Percentiles rank a stretch among this genome's conserved stretches.
Evolutionary conservation across 495 filamentous ascomycete genomes (phyloP).

Genomic region (Sphaerosporella brunnea): DNA sequence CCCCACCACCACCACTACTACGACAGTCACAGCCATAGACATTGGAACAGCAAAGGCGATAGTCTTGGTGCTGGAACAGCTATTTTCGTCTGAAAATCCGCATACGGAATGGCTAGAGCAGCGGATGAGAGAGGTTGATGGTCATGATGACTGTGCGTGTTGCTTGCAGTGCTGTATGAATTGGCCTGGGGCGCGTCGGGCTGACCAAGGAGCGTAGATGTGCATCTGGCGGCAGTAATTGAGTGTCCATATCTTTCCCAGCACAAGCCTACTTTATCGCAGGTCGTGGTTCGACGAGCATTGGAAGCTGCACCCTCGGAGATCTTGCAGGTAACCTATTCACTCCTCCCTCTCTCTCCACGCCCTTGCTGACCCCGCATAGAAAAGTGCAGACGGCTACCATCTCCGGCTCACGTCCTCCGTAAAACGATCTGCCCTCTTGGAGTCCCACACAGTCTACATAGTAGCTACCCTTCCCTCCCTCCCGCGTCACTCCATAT

Average conservation of each 20-base stretch:
- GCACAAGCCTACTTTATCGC: constrained; percentile 25
- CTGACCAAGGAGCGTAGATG: constrained; percentile 17
- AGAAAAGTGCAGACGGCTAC: constrained; percentile 24
- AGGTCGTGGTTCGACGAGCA: constrained; percentile 23
- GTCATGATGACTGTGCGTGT: constrained; percentile 25
- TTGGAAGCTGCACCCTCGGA: constrained; percentile 13
- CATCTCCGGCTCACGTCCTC: constrained; percentile 17
- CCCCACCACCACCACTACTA: constrained; percentile 1
- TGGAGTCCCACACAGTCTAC: not conserved
- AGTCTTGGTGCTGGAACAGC: constrained; percentile 26
- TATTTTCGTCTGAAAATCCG: constrained; percentile 23
- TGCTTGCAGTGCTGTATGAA: not conserved
- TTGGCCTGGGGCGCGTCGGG: not conserved
- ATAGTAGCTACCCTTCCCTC: constrained; percentile 14
- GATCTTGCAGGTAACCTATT: constrained; percentile 8
- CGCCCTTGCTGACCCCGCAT: not conserved
- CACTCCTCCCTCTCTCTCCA: not conserved
- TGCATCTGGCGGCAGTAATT: constrained; percentile 29
- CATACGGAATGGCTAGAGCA: constrained; percentile 23
- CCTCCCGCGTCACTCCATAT: constrained; percentile 4
- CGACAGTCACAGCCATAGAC: constrained; percentile 8
- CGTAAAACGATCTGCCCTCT: not conserved
- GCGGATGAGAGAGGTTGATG: constrained; percentile 24
- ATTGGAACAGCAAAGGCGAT: constrained; percentile 15
- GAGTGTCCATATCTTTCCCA: constrained; percentile 23